A percentile compares a stretch with the other conserved stretches of the same genome.
Conservation (phyloP, 2,329 filamentous ascomycete species). For the Pseudocercospora ulei region DNA sequence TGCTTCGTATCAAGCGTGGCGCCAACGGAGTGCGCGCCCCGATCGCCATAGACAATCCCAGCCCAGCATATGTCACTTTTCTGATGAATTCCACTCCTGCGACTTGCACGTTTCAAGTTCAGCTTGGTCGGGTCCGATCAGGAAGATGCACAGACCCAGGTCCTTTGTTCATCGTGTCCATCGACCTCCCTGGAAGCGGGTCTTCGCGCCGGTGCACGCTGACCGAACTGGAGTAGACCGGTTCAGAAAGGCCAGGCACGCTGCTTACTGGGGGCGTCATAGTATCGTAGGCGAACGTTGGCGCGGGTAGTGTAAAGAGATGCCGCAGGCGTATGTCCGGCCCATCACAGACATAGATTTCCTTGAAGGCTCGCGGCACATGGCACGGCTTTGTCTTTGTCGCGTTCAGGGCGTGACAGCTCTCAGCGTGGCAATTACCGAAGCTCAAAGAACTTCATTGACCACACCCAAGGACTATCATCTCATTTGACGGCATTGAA, state of each 20-base stretch:
- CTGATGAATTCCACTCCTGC: constrained; percentile 8
- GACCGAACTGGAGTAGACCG: no score
- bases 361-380: not conserved
- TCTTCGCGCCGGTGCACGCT: not conserved
- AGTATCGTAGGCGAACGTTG: no score
- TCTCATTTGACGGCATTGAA: constrained; percentile 18
- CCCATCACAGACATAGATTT: not conserved
- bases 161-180: constrained; percentile 8
- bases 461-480: constrained; percentile 20
- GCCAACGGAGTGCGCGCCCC: constrained; percentile 3
- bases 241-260: no score
- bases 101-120: not conserved
- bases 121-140: constrained; percentile 5
- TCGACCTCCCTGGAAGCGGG: constrained; percentile 1
- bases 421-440: constrained; percentile 21
- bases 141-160: constrained; percentile 6
- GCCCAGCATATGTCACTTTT: constrained; percentile 8
- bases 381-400: constrained; percentile 22
- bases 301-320: no score
- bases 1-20: not conserved
- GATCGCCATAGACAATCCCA: constrained; percentile 4
- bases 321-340: not conserved
- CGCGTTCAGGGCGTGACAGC: constrained; percentile 21
- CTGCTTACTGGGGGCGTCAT: no score
- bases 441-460: constrained; percentile 24